phyloP scores from a whole-genome alignment of 495 filamentous ascomycete species.

The Rhypophila decipiens region DNA sequence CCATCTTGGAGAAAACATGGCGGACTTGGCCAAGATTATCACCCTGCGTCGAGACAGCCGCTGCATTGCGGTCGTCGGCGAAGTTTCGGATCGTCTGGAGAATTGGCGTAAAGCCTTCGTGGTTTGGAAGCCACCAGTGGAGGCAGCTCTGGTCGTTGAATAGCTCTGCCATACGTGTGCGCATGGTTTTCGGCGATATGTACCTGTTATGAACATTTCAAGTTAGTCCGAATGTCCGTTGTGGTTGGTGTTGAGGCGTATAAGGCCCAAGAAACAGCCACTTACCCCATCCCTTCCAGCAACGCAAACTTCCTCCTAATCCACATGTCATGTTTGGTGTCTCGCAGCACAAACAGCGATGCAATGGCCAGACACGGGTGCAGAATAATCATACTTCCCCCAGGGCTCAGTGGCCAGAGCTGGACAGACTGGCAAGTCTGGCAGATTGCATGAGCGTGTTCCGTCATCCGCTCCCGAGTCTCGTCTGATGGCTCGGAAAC shows the following conservation, averaged over 20 bases:
- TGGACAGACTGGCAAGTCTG: slow-evolving; percentile 73
- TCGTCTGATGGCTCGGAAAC: slow-evolving; percentile 46
- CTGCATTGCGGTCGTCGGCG: slow-evolving; percentile 63
- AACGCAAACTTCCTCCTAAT: slow-evolving; percentile 68
- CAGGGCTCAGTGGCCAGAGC: slow-evolving; percentile 61
- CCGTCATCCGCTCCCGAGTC: slow-evolving; percentile 45
- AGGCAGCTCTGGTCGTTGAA: slow-evolving; percentile 63
- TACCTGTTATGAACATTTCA: too few relatives aligned
- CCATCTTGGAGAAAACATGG: slow-evolving; percentile 55
- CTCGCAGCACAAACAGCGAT: slow-evolving; percentile 68
- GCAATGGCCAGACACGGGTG: slow-evolving; percentile 75
- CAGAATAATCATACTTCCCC: slow-evolving; percentile 61
- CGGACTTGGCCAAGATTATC: slow-evolving; percentile 72
- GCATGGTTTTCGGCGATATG: slow-evolving; percentile 69
- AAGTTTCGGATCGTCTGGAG: slow-evolving; percentile 71
- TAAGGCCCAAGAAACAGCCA: too few relatives aligned
- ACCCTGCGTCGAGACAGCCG: slow-evolving; percentile 53
- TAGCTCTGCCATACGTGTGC: slow-evolving; percentile 61
- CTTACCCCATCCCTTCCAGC: slow-evolving; percentile 80
- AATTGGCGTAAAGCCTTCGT: slow-evolving; percentile 64
- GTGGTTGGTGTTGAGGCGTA: too few relatives aligned
- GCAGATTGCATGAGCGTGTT: slow-evolving; percentile 62
- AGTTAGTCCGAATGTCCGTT: too few relatives aligned
- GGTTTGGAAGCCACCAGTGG: slow-evolving; percentile 83
- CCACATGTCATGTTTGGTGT: slow-evolving; percentile 74